Base-by-base conservation (phyloP, 768 basidiomycete genomes). In the Cytidiella melzeri region DNA sequence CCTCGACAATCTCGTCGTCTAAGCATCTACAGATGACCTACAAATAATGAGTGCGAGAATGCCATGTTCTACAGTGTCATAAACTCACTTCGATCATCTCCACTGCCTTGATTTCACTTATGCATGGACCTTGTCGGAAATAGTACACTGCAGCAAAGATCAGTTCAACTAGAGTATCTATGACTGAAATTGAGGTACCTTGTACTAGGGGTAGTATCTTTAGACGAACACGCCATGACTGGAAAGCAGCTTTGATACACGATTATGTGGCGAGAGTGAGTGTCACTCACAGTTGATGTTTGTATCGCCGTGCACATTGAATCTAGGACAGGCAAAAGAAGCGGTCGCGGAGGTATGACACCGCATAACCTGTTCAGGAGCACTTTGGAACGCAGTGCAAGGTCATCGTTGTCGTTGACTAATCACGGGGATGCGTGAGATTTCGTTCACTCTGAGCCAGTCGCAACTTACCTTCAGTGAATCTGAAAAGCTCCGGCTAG, bases 141-240 rank as follows among this genome's bases (percentile, higher is more conserved):
- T 92, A 92, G 59, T 89, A 84, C 24, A 92, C 83, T 86, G 43
- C 5, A 46, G 46, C 20, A 13, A 23, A n/a, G 38, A 15, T 26
- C 36, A 15, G 36, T 26, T 36, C 18, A 7, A 21, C 25, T 25
- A 23, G 42, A 24, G 19, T 25, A n/a, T 3, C 15, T 2, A 50
- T 23, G 13, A 27, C 19, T 41, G 34, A 24, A 9, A 25, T 15
- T 5, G 30, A 30, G 27, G 57, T 38, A 79, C 84, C 81, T 75
- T 91, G 88, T 11, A 95, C 74, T 15, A 93, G 73, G 3, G 91
- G 92, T 46, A 96, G 68, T 20, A 88, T 87, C 64, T 92, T 91
- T 49, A 93, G 70, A 23, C 92, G 81, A 15, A 92, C 86, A 59
- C 81, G 77, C 91, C 92, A 96, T 1, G 90, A 92, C 85, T 91